Conservation (phyloP, 768 basidiomycete genomes). For the Punctularia strigosozonata region DNA sequence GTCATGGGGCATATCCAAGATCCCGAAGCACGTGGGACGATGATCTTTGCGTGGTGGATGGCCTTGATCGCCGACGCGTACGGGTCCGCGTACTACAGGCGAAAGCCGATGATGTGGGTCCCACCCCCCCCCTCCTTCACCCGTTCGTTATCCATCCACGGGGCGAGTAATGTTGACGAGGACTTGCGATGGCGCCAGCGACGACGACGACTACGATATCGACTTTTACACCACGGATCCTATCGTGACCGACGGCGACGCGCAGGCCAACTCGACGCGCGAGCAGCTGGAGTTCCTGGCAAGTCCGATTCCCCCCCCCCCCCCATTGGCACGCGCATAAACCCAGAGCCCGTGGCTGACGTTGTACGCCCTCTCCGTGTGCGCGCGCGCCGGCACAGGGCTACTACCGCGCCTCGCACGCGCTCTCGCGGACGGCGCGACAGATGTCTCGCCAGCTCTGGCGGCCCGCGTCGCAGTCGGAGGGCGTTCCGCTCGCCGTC, state of each 20-base stretch:
- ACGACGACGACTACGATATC: conserved; percentile 84
- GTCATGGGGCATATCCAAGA: conserved; percentile 65
- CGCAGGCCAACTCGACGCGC: too few species aligned
- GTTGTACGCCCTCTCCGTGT: too few species aligned
- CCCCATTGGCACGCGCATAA: too few species aligned
- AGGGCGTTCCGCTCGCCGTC: conserved; percentile 66
- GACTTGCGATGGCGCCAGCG: conserved; percentile 25
- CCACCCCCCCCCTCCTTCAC: too few species aligned
- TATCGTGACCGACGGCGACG: conserved; percentile 33
- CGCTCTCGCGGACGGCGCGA: conserved; percentile 73
- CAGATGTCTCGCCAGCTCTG: conserved; percentile 74
- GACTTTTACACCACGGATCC: conserved; percentile 77
- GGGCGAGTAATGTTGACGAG: conserved; percentile 6
- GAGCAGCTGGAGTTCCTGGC: conserved; percentile 81
- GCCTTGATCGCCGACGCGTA: conserved; percentile 79
- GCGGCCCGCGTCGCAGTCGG: conserved; percentile 63
- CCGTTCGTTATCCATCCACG: conserved; percentile 2
- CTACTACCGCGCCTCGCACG: conserved; percentile 75
- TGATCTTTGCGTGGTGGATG: conserved; percentile 95
- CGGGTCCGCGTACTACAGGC: conserved; percentile 71
- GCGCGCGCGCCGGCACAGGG: too few species aligned
- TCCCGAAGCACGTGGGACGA: conserved; percentile 65
- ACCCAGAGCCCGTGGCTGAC: too few species aligned
- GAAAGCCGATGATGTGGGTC: conserved; percentile 67
- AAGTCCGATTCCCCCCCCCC: too few species aligned